Evolutionary conservation across 176 grass and related monocot species (phyloP).

Genomic region (Carex myosuroides): DNA sequence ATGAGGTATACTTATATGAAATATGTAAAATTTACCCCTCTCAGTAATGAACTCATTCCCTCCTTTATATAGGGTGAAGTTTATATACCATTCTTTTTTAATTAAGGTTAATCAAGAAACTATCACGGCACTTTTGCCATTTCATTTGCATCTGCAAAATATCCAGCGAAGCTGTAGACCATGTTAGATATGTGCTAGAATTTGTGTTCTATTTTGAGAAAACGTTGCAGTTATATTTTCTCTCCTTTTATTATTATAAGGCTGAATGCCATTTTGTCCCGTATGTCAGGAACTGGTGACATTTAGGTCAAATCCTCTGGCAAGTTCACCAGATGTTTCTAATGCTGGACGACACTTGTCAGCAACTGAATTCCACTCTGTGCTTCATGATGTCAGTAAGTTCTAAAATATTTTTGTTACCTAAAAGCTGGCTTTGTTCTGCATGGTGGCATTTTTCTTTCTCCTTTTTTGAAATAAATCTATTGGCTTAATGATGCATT

Average conservation of each 20-base stretch:
- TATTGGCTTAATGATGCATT: not conserved
- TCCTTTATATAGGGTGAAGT: not conserved
- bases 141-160: not conserved
- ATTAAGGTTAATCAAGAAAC: not conserved
- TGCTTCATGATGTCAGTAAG: conserved; percentile 52
- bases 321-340: conserved; percentile 38
- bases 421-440: not conserved
- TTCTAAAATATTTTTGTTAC: not conserved
- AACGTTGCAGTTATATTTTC: not conserved
- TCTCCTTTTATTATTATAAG: not conserved
- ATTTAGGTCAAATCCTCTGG: conserved; percentile 44
- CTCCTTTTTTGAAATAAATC: not conserved
- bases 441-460: not conserved
- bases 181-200: not conserved
- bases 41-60: not conserved
- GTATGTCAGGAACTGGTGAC: conserved; percentile 79
- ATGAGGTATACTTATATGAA: not conserved
- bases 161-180: not conserved
- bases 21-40: not conserved
- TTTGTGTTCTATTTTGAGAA: not conserved
- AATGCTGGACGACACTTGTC: conserved; percentile 59
- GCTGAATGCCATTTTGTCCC: not conserved
- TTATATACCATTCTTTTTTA: not conserved
- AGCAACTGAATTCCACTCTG: conserved; percentile 59
- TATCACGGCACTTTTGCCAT: not conserved